Percentiles rank a stretch among this genome's conserved stretches.
Conservation (phyloP, 352 stramenopile genomes). For the Phytophthora tubulina region DNA sequence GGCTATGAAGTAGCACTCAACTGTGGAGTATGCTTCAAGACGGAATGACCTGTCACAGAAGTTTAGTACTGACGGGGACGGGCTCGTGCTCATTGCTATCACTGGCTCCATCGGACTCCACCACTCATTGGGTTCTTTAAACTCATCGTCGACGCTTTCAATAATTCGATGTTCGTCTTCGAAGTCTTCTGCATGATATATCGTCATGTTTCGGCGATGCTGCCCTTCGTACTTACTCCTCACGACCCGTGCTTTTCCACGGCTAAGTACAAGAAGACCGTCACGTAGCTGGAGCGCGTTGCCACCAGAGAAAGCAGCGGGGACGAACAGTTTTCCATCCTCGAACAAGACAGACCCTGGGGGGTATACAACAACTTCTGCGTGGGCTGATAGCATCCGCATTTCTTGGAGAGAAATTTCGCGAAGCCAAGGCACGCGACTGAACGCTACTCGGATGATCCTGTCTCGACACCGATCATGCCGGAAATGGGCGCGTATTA, state of each 20-base stretch:
- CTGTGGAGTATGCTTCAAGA: slow-evolving; percentile 48
- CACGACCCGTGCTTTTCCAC: slow-evolving; percentile 42
- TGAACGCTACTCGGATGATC: slow-evolving; percentile 52
- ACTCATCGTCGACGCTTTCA: slow-evolving; percentile 11
- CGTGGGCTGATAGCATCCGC: slow-evolving; percentile 55
- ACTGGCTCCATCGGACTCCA: slow-evolving; percentile 51
- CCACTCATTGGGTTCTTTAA: slow-evolving; percentile 28
- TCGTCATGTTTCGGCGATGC: neutral
- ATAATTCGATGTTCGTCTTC: slow-evolving; percentile 10
- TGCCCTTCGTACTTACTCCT: slow-evolving; percentile 19
- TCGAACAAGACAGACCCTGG: slow-evolving; percentile 56
- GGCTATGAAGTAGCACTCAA: slow-evolving; percentile 74
- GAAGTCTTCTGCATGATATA: slow-evolving; percentile 5
- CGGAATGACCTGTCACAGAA: slow-evolving; percentile 31
- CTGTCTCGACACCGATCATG: slow-evolving; percentile 63
- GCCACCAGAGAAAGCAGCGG: slow-evolving; percentile 9
- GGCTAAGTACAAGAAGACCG: slow-evolving; percentile 45
- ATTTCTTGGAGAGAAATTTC: slow-evolving; percentile 65
- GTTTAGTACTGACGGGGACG: slow-evolving; percentile 22
- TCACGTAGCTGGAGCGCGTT: slow-evolving; percentile 32
- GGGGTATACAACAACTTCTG: slow-evolving; percentile 53
- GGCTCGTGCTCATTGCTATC: slow-evolving; percentile 27
- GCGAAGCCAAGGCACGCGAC: slow-evolving; percentile 52
- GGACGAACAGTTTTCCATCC: slow-evolving; percentile 44
- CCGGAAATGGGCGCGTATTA: slow-evolving; percentile 64